A percentile compares a stretch with the other conserved stretches of the same genome.
Conservation (phyloP, 768 basidiomycete species). For the Suillus sp. region DNA sequence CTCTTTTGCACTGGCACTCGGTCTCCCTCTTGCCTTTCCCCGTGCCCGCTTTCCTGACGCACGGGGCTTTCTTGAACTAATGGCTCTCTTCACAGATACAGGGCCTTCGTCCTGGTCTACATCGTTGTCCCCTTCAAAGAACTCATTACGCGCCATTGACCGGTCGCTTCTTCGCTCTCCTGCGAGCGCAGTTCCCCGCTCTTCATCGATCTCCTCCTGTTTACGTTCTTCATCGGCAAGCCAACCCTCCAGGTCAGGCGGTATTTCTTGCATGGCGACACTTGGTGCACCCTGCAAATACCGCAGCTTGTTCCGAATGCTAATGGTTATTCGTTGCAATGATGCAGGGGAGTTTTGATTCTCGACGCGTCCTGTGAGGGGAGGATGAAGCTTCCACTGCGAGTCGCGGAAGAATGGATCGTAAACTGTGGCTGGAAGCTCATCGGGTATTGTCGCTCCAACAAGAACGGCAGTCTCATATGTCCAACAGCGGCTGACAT, state of each 20-base stretch:
- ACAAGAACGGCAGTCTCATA: slow-evolving; percentile 96
- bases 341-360: slow-evolving; percentile 87
- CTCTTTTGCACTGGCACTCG: slow-evolving; percentile 29
- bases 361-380: slow-evolving; percentile 86
- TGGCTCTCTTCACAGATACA: slow-evolving; percentile 28
- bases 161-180: slow-evolving; percentile 57
- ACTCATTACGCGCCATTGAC: slow-evolving; percentile 62
- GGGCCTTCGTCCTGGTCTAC: slow-evolving; percentile 51
- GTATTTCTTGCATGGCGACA: slow-evolving; percentile 95
- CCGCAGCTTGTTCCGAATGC: slow-evolving; percentile 83
- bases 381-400: slow-evolving; percentile 91
- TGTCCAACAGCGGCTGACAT: slow-evolving; percentile 98
- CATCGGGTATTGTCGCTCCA: slow-evolving; percentile 79
- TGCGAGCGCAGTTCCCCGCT: slow-evolving; percentile 54
- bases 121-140: slow-evolving; percentile 73
- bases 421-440: slow-evolving; percentile 87
- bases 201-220: slow-evolving; percentile 71
- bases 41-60: slow-evolving; percentile 31
- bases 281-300: slow-evolving; percentile 97
- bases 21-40: slow-evolving; percentile 37
- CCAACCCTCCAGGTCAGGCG: slow-evolving; percentile 83
- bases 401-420: slow-evolving; percentile 92
- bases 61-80: slow-evolving; percentile 23
- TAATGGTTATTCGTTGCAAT: slow-evolving; percentile 85
- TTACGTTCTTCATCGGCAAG: slow-evolving; percentile 72